Evolutionary conservation across 192 early-diverging fungal species (phyloP), one percentile per base, ranked within the genome.

Genomic region (Coemansia sp.): DNA sequence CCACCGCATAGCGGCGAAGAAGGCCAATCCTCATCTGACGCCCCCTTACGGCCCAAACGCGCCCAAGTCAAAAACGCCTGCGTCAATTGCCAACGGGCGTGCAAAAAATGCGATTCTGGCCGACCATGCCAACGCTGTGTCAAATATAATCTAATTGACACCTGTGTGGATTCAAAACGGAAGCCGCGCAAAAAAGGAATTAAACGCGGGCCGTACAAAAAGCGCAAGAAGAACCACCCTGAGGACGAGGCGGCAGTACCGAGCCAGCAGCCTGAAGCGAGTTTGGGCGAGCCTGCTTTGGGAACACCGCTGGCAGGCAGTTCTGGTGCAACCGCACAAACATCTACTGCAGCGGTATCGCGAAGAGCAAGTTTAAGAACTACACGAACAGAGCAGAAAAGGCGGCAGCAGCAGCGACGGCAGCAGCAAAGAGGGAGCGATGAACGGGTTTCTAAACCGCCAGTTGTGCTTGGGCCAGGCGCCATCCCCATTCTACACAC

Each of bases 61-160:
- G 83, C 86, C 15, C 92, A 94, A 67, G 92, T 94, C 45, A 94
- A 94, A 57, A 94, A 91, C 64, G 92, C 92, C 6, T 94, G 92
- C 82, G 50, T 88, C 53, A 90, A 94, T 51, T 94, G 92, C 58
- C 88, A 91, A 74, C 88, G 87, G 53, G 86, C 91, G 0, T 93
- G 91, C 73, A 97, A 97, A 70, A 94, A 92, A 68, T 94, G 94
- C 63, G 93, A 91, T 57, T 85, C 90, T 43, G 86, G 78, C 13
- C 68, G 93, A 51, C 94, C 93, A 2, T 94, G 94, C 68, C 70
- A 78, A 63, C 86, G 93, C n/a, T 97, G 94, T 55, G 60, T 91
- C 51, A 87, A 88, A 59, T 89, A 88, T 54, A 86, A 83, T 38
- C 61, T 93, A n/a, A 79, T 78, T 0, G 83, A 83, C 19, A 81